Evolutionary conservation across 78 protist genomes (phyloP), one percentile per base, ranked within the genome.

Genomic region (Acrasis kona): DNA sequence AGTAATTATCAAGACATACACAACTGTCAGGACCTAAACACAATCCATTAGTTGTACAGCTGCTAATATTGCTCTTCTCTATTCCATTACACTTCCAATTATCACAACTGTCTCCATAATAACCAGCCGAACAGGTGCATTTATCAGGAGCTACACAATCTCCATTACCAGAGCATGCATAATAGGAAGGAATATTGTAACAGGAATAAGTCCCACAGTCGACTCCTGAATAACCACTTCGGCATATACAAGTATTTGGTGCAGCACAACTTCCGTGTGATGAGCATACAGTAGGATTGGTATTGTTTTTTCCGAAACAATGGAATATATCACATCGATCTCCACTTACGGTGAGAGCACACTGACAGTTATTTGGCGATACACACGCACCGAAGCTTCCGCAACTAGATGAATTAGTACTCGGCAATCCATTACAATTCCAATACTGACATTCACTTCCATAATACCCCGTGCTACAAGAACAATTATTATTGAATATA

Each of bases 101-200:
- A 38, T 72, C 57, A 19, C 76, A 72, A 57, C 76, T 38, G 6
- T 41, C 10, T n/a, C 76, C 76, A 27, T 6, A 5, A 72, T 38
- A 72, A 19, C 76, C 76, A 19, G 67, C 69, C 5, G 38, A 5
- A 40, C 76, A 72, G 39, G 5, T 1, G 76, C 76, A 72, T 27
- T 2, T 4, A 27, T 57, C 2, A 37, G 68, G 65, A 37, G 75
- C 2, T 4, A 57, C 19, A 50, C 61, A 50, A 50, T 19, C 19
- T 50, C 61, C 61, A 50, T 50, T 50, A n/a, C 61, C 61, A 50
- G 61, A 50, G 61, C 61, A 50, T n/a, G 61, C 61, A 50, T n/a
- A n/a, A n/a, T n/a, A n/a, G 19, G 61, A 50, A 50, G 61, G 61
- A n/a, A n/a, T 19, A 50, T 19, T 19, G 19, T 50, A 50, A 50